Conservation (phyloP, 345 rosid genomes). For the Psidium guajava region DNA sequence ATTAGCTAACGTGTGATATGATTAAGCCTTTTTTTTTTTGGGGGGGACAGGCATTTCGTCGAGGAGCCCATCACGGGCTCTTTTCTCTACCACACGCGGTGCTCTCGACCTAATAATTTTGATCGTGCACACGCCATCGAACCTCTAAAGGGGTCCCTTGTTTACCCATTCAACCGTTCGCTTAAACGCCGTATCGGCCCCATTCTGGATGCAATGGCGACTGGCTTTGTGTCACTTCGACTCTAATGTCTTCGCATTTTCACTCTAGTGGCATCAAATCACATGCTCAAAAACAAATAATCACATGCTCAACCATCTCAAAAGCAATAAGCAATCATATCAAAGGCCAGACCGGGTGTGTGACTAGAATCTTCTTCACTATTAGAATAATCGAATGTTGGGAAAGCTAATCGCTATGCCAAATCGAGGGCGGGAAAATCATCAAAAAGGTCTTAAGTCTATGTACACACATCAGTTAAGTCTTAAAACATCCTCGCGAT, state of each 20-base stretch:
- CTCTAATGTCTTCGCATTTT: background rate
- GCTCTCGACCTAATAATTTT: background rate
- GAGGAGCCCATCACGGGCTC: too few species aligned
- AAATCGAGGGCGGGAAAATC: background rate
- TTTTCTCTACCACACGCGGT: too few species aligned
- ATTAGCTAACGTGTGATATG: too few species aligned
- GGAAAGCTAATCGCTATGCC: background rate
- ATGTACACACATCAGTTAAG: fast-evolving
- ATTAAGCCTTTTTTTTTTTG: too few species aligned
- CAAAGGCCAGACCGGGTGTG: background rate
- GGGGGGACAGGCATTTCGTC: too few species aligned
- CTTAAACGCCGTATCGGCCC: background rate
- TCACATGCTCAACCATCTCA: background rate
- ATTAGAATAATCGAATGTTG: background rate
- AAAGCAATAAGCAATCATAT: background rate
- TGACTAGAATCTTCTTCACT: background rate
- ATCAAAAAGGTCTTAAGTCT: fast-evolving
- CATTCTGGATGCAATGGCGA: background rate
- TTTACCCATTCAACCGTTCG: background rate
- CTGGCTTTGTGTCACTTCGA: background rate
- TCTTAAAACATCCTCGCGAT: fast-evolving
- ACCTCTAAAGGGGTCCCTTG: background rate
- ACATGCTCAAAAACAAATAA: background rate
- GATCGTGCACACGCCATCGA: background rate
- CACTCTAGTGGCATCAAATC: background rate